phyloP scores from a whole-genome alignment of 441 rosid genomes.

The Monsonia emarginata region DNA sequence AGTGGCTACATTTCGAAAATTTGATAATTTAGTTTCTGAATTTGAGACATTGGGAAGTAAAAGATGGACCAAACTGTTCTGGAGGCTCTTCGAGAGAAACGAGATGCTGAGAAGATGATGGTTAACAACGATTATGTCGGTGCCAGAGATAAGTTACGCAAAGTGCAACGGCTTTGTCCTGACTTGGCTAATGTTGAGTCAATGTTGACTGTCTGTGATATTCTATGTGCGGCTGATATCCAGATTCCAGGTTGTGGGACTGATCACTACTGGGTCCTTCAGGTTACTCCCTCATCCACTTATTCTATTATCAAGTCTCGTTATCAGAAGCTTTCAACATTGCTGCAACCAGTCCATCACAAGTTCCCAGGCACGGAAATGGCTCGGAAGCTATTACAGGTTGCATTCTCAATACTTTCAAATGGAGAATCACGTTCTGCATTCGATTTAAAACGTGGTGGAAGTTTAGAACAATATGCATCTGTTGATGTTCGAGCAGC shows the following conservation, averaged over 20 bases:
- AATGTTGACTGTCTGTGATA: slow-evolving; percentile 22
- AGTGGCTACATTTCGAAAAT: neutral
- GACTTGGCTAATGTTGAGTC: slow-evolving; percentile 14
- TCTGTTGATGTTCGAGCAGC: slow-evolving; percentile 13
- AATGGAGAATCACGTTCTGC: slow-evolving; percentile 12
- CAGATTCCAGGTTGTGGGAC: slow-evolving; percentile 18
- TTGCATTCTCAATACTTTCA: slow-evolving; percentile 14
- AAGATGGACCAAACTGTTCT: neutral
- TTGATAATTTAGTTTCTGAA: neutral
- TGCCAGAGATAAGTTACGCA: slow-evolving; percentile 21
- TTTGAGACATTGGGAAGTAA: neutral
- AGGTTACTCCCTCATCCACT: slow-evolving; percentile 18
- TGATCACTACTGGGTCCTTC: slow-evolving; percentile 25
- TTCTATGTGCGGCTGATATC: slow-evolving; percentile 17
- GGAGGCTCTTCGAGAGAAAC: slow-evolving; percentile 16
- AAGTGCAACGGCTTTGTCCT: slow-evolving; percentile 15
- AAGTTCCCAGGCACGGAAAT: slow-evolving; percentile 15
- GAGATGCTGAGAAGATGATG: slow-evolving; percentile 17
- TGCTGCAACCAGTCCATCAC: slow-evolving; percentile 18
- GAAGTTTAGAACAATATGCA: slow-evolving; percentile 14
- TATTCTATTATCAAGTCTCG: slow-evolving; percentile 1
- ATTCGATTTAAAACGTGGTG: slow-evolving; percentile 20
- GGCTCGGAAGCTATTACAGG: slow-evolving; percentile 17
- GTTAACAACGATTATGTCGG: slow-evolving; percentile 4
- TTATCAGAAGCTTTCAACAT: slow-evolving; percentile 16